Evolutionary conservation across 768 basidiomycete genomes (phyloP).

Genomic region (Austroboletus festivus): DNA sequence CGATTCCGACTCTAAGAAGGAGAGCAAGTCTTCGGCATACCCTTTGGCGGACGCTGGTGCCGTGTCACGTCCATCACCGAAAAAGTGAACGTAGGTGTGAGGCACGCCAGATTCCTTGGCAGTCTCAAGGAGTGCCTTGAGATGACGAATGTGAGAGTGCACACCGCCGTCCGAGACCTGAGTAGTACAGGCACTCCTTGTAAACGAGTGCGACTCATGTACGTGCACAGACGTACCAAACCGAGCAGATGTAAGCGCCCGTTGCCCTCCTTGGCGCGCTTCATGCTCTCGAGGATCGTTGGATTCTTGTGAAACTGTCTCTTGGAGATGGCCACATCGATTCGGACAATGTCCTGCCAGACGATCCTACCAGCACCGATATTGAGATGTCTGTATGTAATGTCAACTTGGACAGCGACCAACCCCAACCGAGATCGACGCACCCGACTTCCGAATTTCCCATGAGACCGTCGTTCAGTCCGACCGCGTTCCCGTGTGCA

Average conservation of each 20-base stretch:
- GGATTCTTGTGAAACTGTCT: slow-evolving; percentile 78
- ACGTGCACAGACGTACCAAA: slow-evolving; percentile 60
- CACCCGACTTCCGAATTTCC: slow-evolving; percentile 98
- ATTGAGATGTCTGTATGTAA: slow-evolving; percentile 73
- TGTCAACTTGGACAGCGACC: not conserved
- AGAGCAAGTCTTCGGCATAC: slow-evolving; percentile 73
- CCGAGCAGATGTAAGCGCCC: slow-evolving; percentile 89
- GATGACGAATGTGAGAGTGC: slow-evolving; percentile 91
- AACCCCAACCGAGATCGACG: slow-evolving; percentile 26
- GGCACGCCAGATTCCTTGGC: slow-evolving; percentile 85
- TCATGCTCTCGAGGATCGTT: slow-evolving; percentile 66
- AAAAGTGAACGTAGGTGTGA: slow-evolving; percentile 88
- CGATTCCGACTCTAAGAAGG: slow-evolving; percentile 73
- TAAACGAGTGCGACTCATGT: not conserved
- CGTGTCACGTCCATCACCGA: slow-evolving; percentile 94
- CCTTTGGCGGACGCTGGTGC: slow-evolving; percentile 79
- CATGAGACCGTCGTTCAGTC: slow-evolving; percentile 92
- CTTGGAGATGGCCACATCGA: slow-evolving; percentile 90
- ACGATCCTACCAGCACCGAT: slow-evolving; percentile 93
- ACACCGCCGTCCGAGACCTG: slow-evolving; percentile 96
- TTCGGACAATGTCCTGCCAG: slow-evolving; percentile 97
- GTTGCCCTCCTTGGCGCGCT: slow-evolving; percentile 76
- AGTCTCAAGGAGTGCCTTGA: slow-evolving; percentile 86
- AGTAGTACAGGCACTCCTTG: too few species aligned
- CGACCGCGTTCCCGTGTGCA: slow-evolving; percentile 91